A percentile compares a stretch with the other conserved stretches of the same genome.
These are phyloP conservation scores for Cryptococcus sp. DNA, from an alignment of 1,284 basidiomycete species.

Conservation along the genomic window DNA sequence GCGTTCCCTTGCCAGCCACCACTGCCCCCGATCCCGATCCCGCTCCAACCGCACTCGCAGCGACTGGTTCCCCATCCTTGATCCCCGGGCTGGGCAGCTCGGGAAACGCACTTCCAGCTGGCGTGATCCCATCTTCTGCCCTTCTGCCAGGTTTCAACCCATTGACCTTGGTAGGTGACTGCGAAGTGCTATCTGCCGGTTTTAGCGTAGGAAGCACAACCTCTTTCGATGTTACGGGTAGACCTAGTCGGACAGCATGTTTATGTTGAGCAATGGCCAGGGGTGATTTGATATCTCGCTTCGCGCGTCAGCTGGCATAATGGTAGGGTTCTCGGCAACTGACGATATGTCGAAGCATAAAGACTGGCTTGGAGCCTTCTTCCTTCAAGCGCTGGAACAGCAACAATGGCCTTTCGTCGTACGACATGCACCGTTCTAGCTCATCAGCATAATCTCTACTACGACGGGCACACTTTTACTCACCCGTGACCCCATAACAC, in stretches of 20 bases:
- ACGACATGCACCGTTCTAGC: conserved; percentile 84
- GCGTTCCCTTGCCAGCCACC: conserved; percentile 3
- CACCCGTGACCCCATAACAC: conserved; percentile 86
- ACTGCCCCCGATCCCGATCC: no score
- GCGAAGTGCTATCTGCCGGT: conserved; percentile 21
- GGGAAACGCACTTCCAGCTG: conserved; percentile 32
- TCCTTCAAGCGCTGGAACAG: conserved; percentile 98
- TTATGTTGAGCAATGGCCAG: conserved; percentile 93
- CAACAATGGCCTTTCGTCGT: conserved; percentile 94
- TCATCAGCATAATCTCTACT: background rate
- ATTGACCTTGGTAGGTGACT: conserved; percentile 30
- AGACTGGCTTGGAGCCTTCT: conserved; percentile 92
- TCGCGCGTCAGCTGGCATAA: conserved; percentile 13
- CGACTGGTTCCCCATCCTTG: conserved; percentile 18
- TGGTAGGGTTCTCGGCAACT: conserved; percentile 21
- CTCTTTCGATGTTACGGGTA: conserved; percentile 25
- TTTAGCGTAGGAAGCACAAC: conserved; percentile 33
- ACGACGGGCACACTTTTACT: conserved; percentile 23
- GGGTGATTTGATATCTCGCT: conserved; percentile 84
- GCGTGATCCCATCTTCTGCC: conserved; percentile 23
- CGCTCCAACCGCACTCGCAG: conserved; percentile 1
- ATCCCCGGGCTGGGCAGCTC: conserved; percentile 42
- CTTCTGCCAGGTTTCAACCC: conserved; percentile 9
- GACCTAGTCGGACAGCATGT: conserved; percentile 55
- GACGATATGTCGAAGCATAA: conserved; percentile 97